These are phyloP conservation scores for Gastroboletus turbinatus DNA, from an alignment of 1,284 basidiomycete genomes.

Conservation along the genomic window DNA sequence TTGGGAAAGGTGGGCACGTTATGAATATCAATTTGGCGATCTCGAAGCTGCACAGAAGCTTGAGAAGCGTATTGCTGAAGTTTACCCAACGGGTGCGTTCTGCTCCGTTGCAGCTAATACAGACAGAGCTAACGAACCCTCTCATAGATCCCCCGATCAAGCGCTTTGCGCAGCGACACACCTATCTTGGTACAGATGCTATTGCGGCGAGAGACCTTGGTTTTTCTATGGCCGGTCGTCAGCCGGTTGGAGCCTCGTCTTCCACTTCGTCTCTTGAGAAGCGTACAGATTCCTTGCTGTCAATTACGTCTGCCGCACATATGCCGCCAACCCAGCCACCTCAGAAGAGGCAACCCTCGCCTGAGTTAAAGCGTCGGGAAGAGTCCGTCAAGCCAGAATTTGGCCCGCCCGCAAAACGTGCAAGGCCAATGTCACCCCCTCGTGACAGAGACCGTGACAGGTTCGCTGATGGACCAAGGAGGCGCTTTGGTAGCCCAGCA, in stretches of 20 bases:
- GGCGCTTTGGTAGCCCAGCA: slow-evolving; percentile 45
- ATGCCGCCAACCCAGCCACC: slow-evolving; percentile 21
- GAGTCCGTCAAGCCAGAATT: slow-evolving; percentile 41
- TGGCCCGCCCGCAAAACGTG: slow-evolving; percentile 53
- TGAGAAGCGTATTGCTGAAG: slow-evolving; percentile 84
- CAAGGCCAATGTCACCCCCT: slow-evolving; percentile 50
- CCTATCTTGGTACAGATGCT: slow-evolving; percentile 86
- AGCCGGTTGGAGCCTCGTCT: slow-evolving; percentile 29
- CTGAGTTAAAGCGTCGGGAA: slow-evolving; percentile 46
- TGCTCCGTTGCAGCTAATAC: not conserved
- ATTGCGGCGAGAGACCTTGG: slow-evolving; percentile 90
- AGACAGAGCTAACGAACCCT: not conserved
- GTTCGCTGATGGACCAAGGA: slow-evolving; percentile 45
- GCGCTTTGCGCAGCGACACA: slow-evolving; percentile 87
- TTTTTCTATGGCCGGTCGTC: slow-evolving; percentile 53
- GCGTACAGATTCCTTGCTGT: slow-evolving; percentile 51
- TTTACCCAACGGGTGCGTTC: slow-evolving; percentile 76
- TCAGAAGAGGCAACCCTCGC: slow-evolving; percentile 23
- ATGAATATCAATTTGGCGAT: slow-evolving; percentile 95
- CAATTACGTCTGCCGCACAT: slow-evolving; percentile 37
- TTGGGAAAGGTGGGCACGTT: slow-evolving; percentile 95
- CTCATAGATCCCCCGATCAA: slow-evolving; percentile 81
- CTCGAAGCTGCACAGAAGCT: slow-evolving; percentile 87
- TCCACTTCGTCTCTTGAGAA: slow-evolving; percentile 36
- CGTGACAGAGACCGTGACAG: slow-evolving; percentile 50